Conservation (phyloP, 2,329 filamentous ascomycete genomes). For the Amauroascus verrucosus region DNA sequence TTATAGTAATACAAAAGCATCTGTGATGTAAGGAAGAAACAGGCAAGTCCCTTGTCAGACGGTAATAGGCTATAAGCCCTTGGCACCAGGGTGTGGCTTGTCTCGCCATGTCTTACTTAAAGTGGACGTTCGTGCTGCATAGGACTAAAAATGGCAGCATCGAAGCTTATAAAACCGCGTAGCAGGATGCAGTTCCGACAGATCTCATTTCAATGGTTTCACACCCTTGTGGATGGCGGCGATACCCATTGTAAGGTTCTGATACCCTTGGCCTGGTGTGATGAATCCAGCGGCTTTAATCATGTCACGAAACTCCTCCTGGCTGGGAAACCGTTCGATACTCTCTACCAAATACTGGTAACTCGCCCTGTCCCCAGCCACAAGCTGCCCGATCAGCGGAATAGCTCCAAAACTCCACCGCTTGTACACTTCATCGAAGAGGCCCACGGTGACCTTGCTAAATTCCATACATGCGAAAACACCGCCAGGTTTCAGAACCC, state of each 20-base stretch:
- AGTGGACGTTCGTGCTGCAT: neutral
- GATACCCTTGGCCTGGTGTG: slow-evolving; percentile 71
- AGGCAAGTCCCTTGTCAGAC: neutral
- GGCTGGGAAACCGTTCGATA: slow-evolving; percentile 84
- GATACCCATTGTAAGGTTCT: slow-evolving; percentile 84
- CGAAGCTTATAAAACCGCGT: neutral
- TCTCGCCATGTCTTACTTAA: neutral
- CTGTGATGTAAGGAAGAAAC: neutral
- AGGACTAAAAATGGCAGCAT: neutral
- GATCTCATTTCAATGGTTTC: slow-evolving; percentile 49
- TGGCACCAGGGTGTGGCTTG: neutral
- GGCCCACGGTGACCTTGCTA: slow-evolving; percentile 65
- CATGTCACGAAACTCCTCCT: slow-evolving; percentile 64
- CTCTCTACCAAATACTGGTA: slow-evolving; percentile 99
- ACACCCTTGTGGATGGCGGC: slow-evolving; percentile 95
- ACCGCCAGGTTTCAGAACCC: slow-evolving; percentile 85
- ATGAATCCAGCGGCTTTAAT: slow-evolving; percentile 62
- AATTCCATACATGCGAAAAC: slow-evolving; percentile 97
- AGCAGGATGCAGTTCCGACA: neutral
- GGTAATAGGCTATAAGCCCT: neutral
- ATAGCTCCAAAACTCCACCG: slow-evolving; percentile 93
- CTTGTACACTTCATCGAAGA: slow-evolving; percentile 84
- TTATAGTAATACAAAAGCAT: neutral
- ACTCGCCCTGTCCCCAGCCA: slow-evolving; percentile 85
- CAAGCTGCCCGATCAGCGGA: slow-evolving; percentile 86